Base-by-base conservation (phyloP, 805 yeast genomes). In the Sugiyamaella qingdaonensis region DNA sequence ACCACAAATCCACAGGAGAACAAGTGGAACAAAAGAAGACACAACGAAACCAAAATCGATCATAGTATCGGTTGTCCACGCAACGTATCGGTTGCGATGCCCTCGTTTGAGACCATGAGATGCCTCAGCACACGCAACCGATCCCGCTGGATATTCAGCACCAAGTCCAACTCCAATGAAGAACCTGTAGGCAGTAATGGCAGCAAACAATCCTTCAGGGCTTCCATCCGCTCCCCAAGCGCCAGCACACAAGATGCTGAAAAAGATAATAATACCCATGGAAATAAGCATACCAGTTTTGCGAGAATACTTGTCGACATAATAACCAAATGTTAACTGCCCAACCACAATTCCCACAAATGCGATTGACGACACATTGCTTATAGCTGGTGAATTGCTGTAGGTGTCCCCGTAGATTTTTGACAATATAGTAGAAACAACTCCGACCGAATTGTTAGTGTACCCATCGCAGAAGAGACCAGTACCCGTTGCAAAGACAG, bases 381-480 rank as follows among this genome's bases (percentile, higher is more conserved):
- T 77, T 51, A 86, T 79, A 32, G 96, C 96, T 43, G 68, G 65
- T 0, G 95, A 86, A 4, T 75, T 59, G 1, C 80, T 66, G 64
- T 85, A 84, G 60, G 77, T 79, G 0, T 69, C 66, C 29, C 88
- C 88, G 65, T 90, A 90, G 36, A 90, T 72, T 2, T 64, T 71
- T 14, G 76, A 68, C 58, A 90, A 75, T 72, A 92, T 85, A 10
- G 90, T 81, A 33, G 84, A 76, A 11, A 85, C 94, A 7, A 91
- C 79, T 53, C 87, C 78, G 51, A 88, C 85, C 50, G 92, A 82
- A 53, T 87, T 88, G 68, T 89, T 89, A 56, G 88, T 85, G 67
- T 90, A 90, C 49, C 97, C 97, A 70, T 91, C 97, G 35, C 94
- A 84, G 70, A 90, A 89, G 45, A 90, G 75, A 52, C 97, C 97